A percentile compares a stretch with the other conserved stretches of the same genome.
Conservation (phyloP, 176 grass and related monocot species). For the Carex littledalei region DNA sequence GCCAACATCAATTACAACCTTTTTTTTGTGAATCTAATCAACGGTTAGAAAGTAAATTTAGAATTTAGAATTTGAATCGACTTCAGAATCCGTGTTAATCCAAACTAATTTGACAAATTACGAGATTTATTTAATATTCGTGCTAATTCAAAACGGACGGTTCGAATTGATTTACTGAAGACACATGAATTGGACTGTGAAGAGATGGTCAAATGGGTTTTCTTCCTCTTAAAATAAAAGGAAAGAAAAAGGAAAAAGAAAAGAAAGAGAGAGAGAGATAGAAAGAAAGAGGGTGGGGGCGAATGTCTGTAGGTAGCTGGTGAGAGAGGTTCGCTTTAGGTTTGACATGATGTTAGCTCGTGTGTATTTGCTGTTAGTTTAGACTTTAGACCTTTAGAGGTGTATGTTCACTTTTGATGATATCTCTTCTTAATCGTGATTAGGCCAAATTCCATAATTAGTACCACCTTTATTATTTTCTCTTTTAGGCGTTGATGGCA, state of each 20-base stretch:
- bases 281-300: not conserved
- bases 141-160: too few relatives aligned
- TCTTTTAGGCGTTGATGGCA: not conserved
- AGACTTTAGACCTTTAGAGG: not conserved
- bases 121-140: too few relatives aligned
- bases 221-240: not conserved
- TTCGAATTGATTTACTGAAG: too few relatives aligned
- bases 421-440: conserved; percentile 17
- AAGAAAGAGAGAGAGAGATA: not conserved
- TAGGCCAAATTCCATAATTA: conserved; percentile 17
- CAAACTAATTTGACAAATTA: too few relatives aligned
- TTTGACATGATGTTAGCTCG: conserved; percentile 11
- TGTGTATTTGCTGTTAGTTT: conserved; percentile 5
- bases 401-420: not conserved
- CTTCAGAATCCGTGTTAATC: too few relatives aligned
- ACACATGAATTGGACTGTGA: too few relatives aligned
- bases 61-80: too few relatives aligned
- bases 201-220: not conserved
- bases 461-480: not conserved
- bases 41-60: too few relatives aligned
- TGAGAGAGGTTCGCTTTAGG: conserved; percentile 7
- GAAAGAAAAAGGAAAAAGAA: not conserved
- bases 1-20: too few relatives aligned
- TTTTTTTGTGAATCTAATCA: too few relatives aligned
- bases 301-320: conserved; percentile 4